Percentiles rank a stretch among this genome's conserved stretches.
These are phyloP conservation scores for Talaromyces piceae DNA, from an alignment of 2,329 filamentous ascomycete genomes.

Conservation along the genomic window DNA sequence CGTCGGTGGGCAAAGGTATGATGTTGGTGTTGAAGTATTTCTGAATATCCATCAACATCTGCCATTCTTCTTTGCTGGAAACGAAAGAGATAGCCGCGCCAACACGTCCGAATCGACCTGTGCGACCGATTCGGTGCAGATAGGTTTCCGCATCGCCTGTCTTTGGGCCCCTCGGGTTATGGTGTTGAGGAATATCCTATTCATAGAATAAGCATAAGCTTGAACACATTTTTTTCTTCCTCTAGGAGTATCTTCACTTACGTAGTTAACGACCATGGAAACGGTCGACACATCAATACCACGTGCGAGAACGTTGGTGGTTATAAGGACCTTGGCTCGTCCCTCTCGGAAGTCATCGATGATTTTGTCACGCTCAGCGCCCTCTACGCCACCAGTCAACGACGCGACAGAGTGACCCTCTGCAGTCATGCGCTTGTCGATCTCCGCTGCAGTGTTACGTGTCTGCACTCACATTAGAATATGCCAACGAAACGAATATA, in stretches of 20 bases:
- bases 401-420: conserved; percentile 91
- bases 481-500: not conserved
- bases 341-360: conserved; percentile 82
- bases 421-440: conserved; percentile 74
- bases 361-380: conserved; percentile 70
- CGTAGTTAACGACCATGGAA: conserved; percentile 97
- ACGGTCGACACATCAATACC: conserved; percentile 90
- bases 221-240: not conserved
- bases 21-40: conserved; percentile 73
- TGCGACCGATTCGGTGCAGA: conserved; percentile 94
- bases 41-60: conserved; percentile 72
- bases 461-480: conserved; percentile 48
- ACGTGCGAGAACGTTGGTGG: conserved; percentile 91
- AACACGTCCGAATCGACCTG: conserved; percentile 91
- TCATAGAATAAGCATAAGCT: conserved; percentile 10
- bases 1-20: conserved; percentile 69
- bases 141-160: conserved; percentile 88
- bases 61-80: conserved; percentile 73
- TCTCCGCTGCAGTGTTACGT: conserved; percentile 74
- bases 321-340: conserved; percentile 90
- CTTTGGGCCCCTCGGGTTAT: conserved; percentile 49
- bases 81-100: conserved; percentile 95
- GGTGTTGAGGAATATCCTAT: conserved; percentile 60
- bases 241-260: conserved; percentile 30
- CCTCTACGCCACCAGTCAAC: conserved; percentile 82